Evolutionary conservation across 306 rosid species (phyloP).

Genomic region (Lathyrus oleraceus): DNA sequence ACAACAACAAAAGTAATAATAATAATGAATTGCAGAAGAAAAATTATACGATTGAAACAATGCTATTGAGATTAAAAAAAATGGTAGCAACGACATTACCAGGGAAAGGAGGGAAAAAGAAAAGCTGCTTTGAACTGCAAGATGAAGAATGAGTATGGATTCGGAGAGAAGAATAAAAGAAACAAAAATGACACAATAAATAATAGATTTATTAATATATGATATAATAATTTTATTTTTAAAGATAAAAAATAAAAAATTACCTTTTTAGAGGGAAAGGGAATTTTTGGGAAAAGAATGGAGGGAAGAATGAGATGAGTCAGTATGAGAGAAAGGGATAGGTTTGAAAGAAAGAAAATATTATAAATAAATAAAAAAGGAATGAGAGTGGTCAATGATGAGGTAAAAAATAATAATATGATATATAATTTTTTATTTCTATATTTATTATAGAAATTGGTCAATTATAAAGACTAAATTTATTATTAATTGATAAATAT

Average conservation of each 20-base stretch:
- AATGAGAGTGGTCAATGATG: too few species aligned
- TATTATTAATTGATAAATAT: not conserved
- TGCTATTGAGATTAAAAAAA: not conserved
- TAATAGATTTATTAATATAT: not conserved
- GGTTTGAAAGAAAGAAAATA: not conserved
- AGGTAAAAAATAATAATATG: too few species aligned
- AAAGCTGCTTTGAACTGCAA: conserved; percentile 23
- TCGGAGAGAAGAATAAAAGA: not conserved
- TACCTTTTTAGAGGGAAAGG: conserved; percentile 5
- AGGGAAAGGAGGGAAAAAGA: not conserved
- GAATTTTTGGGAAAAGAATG: conserved; percentile 6
- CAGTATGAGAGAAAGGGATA: not conserved
- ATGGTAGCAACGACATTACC: conserved; percentile 10
- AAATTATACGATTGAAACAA: not conserved
- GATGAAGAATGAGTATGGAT: conserved; percentile 29
- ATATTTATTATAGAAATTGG: not conserved
- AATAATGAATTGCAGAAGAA: not conserved
- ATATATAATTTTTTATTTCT: too few species aligned
- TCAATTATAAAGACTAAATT: not conserved
- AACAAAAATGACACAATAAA: not conserved
- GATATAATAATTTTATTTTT: not conserved
- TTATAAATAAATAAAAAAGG: too few species aligned
- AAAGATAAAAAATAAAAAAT: not conserved
- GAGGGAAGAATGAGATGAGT: not conserved
- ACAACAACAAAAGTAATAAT: not conserved